Base-by-base conservation (phyloP, 257 asterid genomes). In the Nemophila menziesii region DNA sequence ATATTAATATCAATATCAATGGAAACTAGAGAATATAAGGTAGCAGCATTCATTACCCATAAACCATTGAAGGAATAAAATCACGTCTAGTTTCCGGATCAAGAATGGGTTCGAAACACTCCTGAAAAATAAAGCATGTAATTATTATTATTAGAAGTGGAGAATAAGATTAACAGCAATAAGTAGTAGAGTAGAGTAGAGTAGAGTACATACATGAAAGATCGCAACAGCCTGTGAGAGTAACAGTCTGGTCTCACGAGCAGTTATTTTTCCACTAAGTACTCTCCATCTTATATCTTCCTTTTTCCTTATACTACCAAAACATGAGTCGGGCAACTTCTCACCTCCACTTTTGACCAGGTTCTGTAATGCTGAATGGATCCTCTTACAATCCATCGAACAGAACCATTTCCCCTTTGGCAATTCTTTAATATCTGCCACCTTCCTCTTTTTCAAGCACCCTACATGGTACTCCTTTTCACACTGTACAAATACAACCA, bases 351-450 rank as follows among this genome's bases (percentile, higher is more conserved):
- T 60, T 59, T 39, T 71, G 33, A 90, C 61, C 68, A 81, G 66
- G 61, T 69, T 73, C 58, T 72, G 82, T 72, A 90, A 52, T 43
- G 84, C 72, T 37, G 73, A 61, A 60, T 81, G 77, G 51, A 90
- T 79, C 69, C 74, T 68, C 65, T 71, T 75, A 80, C 99, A 90
- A 54, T 74, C 73, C 17, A 24, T 63, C 24, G 83, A 65, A 63
- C 99, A 90, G 76, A 90, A 85, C 99, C 99, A 90, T 54, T 85
- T 85, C 45, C 89, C 94, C 63, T 79, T 85, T 6, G 99, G 99
- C 57, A 90, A 79, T 69, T 81, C 87, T 96, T 90, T 90, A 9
- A 90, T 62, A 67, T 90, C 99, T 49, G 99, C 93, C 68, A 81
- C 51, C 82, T 79, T 90, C 73, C 70, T 56, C 65, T 81, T 85